Evolutionary conservation across 768 basidiomycete genomes (phyloP), one percentile per base, ranked within the genome.

Genomic region (Pleurotus eryngii): DNA sequence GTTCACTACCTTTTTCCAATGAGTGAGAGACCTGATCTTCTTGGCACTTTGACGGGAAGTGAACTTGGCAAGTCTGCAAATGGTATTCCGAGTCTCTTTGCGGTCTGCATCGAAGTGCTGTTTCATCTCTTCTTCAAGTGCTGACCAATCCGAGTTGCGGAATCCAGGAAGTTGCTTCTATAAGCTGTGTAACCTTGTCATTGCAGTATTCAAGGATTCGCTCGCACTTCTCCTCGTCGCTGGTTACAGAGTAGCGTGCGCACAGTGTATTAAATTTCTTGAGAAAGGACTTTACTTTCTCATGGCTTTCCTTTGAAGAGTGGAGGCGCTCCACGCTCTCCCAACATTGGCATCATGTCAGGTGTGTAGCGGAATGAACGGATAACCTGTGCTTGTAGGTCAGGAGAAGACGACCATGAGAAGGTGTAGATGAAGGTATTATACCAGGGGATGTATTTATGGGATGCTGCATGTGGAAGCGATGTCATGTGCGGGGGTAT

Each of bases 1-100:
- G 2, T 3, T 45, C 22, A 53, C n/a, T 61, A 63, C n/a, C 20
- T 43, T 55, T n/a, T 50, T 56, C 57, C 60, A 63, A 1, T 22
- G 18, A 4, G 45, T 26, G n/a, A 63, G 35, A 30, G 20, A 48
- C n/a, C 5, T 15, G 20, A 63, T 61, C 5, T 35, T 26, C 20
- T 54, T 15, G 24, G 47, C 14, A n/a, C 26, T 39, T 14, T 17
- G 26, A 18, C 24, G 17, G 17, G 17, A 14, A 7, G 24, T 26
- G 17, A 47, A 47, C 14, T 17, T 24, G 14, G 24, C 15, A n/a
- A 47, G 24, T n/a, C 24, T 24, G 24, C 24, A 24, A 24, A 47
- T 18, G 46, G 24, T 26, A 24, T 20, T 49, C 11, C 54, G 54
- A 20, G 24, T 40, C 6, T 55, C 26, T 17, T 18, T 14, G n/a